phyloP scores from a whole-genome alignment of 2,329 filamentous ascomycete genomes.

The Hypoxylon sp. region DNA sequence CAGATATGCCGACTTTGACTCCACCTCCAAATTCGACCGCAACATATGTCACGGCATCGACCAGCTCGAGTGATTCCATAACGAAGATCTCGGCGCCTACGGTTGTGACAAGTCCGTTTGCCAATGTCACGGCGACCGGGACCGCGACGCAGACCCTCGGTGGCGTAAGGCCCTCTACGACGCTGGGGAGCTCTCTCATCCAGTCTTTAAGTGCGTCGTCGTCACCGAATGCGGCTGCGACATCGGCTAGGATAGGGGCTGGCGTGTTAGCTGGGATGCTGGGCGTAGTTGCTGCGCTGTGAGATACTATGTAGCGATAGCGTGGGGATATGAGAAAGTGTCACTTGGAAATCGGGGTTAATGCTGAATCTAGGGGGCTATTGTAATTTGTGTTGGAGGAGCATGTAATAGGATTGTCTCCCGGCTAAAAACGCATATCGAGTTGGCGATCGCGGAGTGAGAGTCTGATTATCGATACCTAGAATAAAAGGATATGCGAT shows the following conservation, averaged over 20 bases:
- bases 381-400: not conserved
- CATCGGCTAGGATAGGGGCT: conserved; percentile 31
- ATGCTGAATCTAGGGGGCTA: not conserved
- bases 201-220: conserved; percentile 25
- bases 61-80: not conserved
- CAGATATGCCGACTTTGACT: conserved; percentile 24
- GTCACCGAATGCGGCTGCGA: conserved; percentile 39
- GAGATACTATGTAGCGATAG: conserved; percentile 11
- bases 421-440: conserved; percentile 2
- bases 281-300: conserved; percentile 45
- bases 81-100: conserved; percentile 11
- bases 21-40: not conserved
- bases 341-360: not conserved
- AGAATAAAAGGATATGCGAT: conserved; percentile 6
- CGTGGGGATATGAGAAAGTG: too few relatives aligned
- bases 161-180: conserved; percentile 27
- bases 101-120: conserved; percentile 19
- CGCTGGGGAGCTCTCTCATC: conserved; percentile 19
- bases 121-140: conserved; percentile 26
- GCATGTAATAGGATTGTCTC: conserved; percentile 2
- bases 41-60: conserved; percentile 9
- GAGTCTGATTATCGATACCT: conserved; percentile 19
- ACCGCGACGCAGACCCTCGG: conserved; percentile 34
- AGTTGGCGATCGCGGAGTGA: conserved; percentile 12
- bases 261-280: conserved; percentile 47